phyloP scores from a whole-genome alignment of 192 early-diverging fungal genomes.

The Backusella psychrophila region DNA sequence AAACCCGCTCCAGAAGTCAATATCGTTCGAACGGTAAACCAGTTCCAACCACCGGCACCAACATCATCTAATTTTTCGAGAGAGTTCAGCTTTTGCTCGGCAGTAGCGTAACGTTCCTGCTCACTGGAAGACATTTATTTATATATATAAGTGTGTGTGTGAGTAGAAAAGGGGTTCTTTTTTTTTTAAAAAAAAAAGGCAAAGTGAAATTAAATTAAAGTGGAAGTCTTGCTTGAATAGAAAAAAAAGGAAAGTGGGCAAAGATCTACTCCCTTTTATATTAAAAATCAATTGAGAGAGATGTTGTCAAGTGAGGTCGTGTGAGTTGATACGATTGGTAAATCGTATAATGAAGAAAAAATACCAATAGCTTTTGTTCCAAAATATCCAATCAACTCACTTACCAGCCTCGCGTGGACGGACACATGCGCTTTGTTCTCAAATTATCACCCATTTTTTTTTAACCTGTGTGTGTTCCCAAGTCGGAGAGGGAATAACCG shows the following conservation, averaged over 20 bases:
- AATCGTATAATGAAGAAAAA: background rate
- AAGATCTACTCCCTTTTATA: background rate
- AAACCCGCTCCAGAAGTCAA: conserved; percentile 75
- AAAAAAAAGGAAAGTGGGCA: background rate
- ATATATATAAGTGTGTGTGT: background rate
- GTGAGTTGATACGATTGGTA: conserved; percentile 13
- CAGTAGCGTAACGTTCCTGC: conserved; percentile 15
- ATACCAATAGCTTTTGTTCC: background rate
- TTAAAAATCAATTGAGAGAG: background rate
- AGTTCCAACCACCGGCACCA: conserved; percentile 36
- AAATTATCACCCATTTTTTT: background rate
- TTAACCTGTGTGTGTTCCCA: background rate
- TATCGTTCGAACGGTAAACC: conserved; percentile 71
- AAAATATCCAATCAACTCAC: background rate
- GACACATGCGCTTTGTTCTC: background rate
- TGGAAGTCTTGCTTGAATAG: background rate
- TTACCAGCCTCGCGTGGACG: background rate
- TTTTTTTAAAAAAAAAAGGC: background rate
- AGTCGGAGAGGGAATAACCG: background rate
- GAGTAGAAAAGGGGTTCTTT: background rate
- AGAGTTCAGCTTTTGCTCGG: conserved; percentile 23
- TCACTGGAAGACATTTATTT: conserved; percentile 12
- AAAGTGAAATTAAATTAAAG: no score
- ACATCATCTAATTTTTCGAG: conserved; percentile 28
- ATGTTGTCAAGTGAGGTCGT: conserved; percentile 21